Percentiles rank a stretch among this genome's conserved stretches.
Evolutionary conservation across 2,329 filamentous ascomycete species (phyloP).

Genomic region (Fusarium mangiferae): DNA sequence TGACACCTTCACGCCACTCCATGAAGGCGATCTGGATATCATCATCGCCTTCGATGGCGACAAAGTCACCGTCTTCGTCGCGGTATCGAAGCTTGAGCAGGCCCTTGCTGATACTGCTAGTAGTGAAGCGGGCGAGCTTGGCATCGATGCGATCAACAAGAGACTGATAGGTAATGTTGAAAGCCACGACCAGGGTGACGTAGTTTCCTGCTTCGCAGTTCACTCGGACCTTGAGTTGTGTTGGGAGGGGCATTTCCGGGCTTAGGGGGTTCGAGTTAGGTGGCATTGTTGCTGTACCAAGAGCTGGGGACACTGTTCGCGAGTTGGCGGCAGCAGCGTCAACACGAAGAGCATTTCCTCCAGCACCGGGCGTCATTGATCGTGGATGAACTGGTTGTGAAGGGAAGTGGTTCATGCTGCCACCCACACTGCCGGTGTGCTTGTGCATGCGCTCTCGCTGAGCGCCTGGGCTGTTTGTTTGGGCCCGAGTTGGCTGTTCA

Average conservation of each 20-base stretch:
- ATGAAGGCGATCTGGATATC: slow-evolving; percentile 96
- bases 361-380: slow-evolving; percentile 56
- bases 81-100: slow-evolving; percentile 88
- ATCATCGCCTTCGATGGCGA: slow-evolving; percentile 94
- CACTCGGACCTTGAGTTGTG: slow-evolving; percentile 95
- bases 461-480: slow-evolving; percentile 75
- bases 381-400: slow-evolving; percentile 63
- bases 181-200: slow-evolving; percentile 94
- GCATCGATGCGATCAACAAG: slow-evolving; percentile 96
- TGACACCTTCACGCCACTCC: slow-evolving; percentile 83
- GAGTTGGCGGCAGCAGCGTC: slow-evolving; percentile 53
- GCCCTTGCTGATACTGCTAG: slow-evolving; percentile 82
- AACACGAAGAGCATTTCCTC: slow-evolving; percentile 51
- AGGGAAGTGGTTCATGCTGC: slow-evolving; percentile 66
- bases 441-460: slow-evolving; percentile 70
- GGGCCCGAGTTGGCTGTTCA: slow-evolving; percentile 73
- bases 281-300: slow-evolving; percentile 49
- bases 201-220: slow-evolving; percentile 88
- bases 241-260: slow-evolving; percentile 65
- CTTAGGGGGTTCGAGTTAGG: slow-evolving; percentile 47
- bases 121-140: slow-evolving; percentile 88
- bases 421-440: slow-evolving; percentile 60
- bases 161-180: slow-evolving; percentile 93
- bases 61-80: slow-evolving; percentile 91
- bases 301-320: slow-evolving; percentile 59